Evolutionary conservation across 2,329 filamentous ascomycete species (phyloP), one percentile per base, ranked within the genome.

Genomic region (Penicillium sp.): DNA sequence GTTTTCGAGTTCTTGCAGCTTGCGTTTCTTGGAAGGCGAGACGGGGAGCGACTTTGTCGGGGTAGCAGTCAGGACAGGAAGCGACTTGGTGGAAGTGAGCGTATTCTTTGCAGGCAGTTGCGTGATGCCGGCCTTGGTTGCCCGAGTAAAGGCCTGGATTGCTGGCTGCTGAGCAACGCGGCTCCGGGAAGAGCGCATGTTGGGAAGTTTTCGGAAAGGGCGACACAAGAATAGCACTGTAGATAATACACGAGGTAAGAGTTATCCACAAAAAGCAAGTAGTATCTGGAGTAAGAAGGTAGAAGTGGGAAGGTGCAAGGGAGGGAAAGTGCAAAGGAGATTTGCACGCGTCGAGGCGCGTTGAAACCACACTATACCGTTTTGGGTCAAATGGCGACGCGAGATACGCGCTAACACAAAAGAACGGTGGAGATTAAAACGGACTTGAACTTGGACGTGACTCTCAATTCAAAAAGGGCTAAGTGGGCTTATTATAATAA

Each of bases 81-180:
- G 42, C 34, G 13, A 36, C 34, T 36, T 13, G 4, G 11, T 36
- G 13, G 13, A n/a, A n/a, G 31, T 34, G 36, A 16, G 6, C 3
- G 36, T 44, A 55, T 76, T 73, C 51, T 74, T 72, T 4, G 60
- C 59, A 14, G 71, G 62, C 14, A 63, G 49, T 49, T 70, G 70
- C 45, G 61, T 50, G 16, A 68, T 54, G 5, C 70, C 70, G 38
- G 75, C 70, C 60, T 80, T 79, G 43, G 73, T 75, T 53, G 77
- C 65, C 59, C 70, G 74, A 54, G 76, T 69, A 59, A 79, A 80
- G 53, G 66, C 68, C 59, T 74, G 72, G 44, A 80, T 75, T 63
- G 70, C 79, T 71, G 62, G 59, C 57, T 74, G 72, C 50, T 64
- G 62, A 45, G 68, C 65, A 61, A 72, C 67, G 68, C 63, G 55